Conservation (phyloP, 2,329 filamentous ascomycete genomes). For the Stachybotrys echinatus region DNA sequence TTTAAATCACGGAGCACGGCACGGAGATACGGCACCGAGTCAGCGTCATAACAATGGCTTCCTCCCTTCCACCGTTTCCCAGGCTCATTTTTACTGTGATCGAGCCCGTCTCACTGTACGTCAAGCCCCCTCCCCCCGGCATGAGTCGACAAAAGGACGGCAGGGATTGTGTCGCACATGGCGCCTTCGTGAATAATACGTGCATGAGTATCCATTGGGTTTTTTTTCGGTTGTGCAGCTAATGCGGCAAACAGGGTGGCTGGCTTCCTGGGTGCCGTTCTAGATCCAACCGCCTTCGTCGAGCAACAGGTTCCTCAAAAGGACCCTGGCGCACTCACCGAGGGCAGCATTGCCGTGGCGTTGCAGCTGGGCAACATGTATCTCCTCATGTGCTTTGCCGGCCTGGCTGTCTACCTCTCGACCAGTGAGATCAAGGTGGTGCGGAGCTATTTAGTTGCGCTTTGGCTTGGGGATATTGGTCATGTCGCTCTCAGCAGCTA, state of each 20-base stretch:
- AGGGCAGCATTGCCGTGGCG: constrained; percentile 50
- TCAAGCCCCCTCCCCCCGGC: constrained; percentile 2
- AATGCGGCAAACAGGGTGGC: constrained; percentile 41
- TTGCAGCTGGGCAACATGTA: constrained; percentile 68
- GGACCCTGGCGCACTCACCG: constrained; percentile 28
- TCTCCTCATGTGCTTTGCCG: constrained; percentile 59
- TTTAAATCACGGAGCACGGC: neutral
- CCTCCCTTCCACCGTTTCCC: constrained; percentile 58
- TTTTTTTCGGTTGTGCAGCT: too few relatives aligned
- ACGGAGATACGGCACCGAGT: neutral
- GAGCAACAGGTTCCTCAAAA: constrained; percentile 50
- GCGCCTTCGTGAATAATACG: neutral
- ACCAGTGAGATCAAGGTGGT: constrained; percentile 62
- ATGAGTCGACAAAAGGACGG: neutral
- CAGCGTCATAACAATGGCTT: constrained; percentile 42
- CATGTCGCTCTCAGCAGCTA: constrained; percentile 59
- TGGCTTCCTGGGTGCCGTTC: constrained; percentile 52
- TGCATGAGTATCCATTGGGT: neutral
- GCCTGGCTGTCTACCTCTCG: constrained; percentile 57
- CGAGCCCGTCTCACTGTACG: constrained; percentile 65
- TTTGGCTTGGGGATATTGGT: constrained; percentile 62
- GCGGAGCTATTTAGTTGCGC: constrained; percentile 59
- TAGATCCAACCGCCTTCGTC: constrained; percentile 57
- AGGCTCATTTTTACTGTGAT: constrained; percentile 61
- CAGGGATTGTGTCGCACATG: neutral